Conservation (phyloP, 2,329 filamentous ascomycete genomes). For the Pezicula rhizophila region DNA sequence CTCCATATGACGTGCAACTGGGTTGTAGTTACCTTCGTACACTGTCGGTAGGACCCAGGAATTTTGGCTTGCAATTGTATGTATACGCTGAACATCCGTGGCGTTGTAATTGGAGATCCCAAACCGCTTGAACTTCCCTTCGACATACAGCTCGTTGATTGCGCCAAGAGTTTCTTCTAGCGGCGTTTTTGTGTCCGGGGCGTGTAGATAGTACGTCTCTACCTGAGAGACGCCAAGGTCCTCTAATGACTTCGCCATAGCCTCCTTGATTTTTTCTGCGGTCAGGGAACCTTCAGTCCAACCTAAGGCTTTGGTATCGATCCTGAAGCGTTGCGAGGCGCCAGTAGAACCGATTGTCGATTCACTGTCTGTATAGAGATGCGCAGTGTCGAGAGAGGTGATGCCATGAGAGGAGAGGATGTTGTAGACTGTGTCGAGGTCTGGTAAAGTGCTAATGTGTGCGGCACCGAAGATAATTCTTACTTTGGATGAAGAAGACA, state of each 20-base stretch:
- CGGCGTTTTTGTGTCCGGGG: not conserved
- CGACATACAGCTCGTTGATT: not conserved
- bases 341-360: not conserved
- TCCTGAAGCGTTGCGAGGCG: not conserved
- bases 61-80: conserved; percentile 17
- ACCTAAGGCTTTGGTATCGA: not conserved
- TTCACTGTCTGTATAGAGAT: not conserved
- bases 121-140: conserved; percentile 8
- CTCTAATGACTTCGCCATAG: not conserved
- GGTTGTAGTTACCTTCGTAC: conserved; percentile 22
- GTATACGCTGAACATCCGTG: conserved; percentile 13
- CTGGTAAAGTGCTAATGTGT: not conserved
- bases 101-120: conserved; percentile 23
- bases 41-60: conserved; percentile 22
- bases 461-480: not conserved
- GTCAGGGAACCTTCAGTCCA: not conserved
- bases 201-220: not conserved
- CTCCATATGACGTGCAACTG: conserved; percentile 42
- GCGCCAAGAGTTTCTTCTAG: not conserved
- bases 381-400: not conserved
- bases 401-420: not conserved
- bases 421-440: not conserved
- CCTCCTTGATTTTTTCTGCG: not conserved
- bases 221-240: not conserved
- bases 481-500: not conserved